Conservation (phyloP, 2,329 filamentous ascomycete species). For the Trichoderma polysporum region DNA sequence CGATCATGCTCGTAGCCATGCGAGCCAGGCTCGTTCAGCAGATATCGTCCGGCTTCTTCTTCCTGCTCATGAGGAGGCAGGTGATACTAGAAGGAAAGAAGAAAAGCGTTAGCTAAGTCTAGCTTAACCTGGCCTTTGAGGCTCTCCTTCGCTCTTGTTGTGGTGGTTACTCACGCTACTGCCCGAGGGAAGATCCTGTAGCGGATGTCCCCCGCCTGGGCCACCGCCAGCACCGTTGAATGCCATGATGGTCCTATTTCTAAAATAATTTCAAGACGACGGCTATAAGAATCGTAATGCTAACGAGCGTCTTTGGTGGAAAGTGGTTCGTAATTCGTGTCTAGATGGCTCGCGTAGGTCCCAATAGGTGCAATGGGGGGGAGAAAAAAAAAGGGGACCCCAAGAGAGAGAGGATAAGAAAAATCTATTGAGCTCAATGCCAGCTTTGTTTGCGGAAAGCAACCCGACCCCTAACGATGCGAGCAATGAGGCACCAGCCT, state of each 20-base stretch:
- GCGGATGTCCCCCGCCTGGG: slow-evolving; percentile 56
- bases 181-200: slow-evolving; percentile 65
- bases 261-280: slow-evolving; percentile 13
- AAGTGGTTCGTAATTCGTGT: slow-evolving; percentile 19
- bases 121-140: neutral
- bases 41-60: slow-evolving; percentile 60
- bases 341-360: slow-evolving; percentile 17
- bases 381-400: neutral
- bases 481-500: slow-evolving; percentile 36
- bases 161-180: slow-evolving; percentile 53
- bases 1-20: slow-evolving; percentile 56
- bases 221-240: slow-evolving; percentile 63
- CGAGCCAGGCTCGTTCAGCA: slow-evolving; percentile 50
- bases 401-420: slow-evolving; percentile 4
- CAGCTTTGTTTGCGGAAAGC: slow-evolving; percentile 19
- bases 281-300: slow-evolving; percentile 5
- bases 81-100: slow-evolving; percentile 48
- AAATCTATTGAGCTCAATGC: slow-evolving; percentile 22
- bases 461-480: slow-evolving; percentile 27
- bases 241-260: slow-evolving; percentile 44
- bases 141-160: neutral
- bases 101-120: slow-evolving; percentile 11
- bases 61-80: slow-evolving; percentile 58
- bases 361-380: slow-evolving; percentile 1
- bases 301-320: slow-evolving; percentile 4